Conservation (phyloP, 108 stramenopile species). For the Cyclostephanos tholiformis region DNA sequence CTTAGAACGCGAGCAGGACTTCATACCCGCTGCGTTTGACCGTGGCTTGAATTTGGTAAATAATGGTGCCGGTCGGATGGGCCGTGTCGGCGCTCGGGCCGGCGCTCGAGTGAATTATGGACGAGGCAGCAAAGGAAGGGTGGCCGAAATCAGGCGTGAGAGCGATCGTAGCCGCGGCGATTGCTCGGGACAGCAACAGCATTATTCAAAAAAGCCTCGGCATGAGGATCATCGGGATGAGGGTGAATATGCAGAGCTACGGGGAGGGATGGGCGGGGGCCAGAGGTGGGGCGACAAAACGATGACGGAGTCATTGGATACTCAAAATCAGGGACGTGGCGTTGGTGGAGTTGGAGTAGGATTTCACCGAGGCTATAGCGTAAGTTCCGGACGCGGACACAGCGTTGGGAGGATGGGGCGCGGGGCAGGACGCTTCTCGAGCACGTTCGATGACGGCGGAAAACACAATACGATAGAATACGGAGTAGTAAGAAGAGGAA, state of each 20-base stretch:
- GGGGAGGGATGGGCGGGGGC: constrained; percentile 6
- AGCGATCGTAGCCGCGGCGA: background rate
- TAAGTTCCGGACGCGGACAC: constrained; percentile 26
- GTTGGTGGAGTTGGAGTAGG: constrained; percentile 10
- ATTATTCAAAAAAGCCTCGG: constrained; percentile 18
- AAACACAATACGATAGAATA: constrained; percentile 12
- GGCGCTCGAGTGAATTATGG: constrained; percentile 1
- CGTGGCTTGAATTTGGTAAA: constrained; percentile 11
- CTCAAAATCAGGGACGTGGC: constrained; percentile 15
- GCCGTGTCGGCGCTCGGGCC: background rate
- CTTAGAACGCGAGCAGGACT: constrained; percentile 11
- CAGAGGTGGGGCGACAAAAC: background rate
- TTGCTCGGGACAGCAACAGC: background rate
- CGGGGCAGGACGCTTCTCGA: background rate
- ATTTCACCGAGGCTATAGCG: constrained; percentile 25
- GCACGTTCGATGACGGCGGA: background rate
- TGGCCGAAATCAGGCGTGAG: background rate
- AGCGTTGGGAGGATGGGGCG: constrained; percentile 28
- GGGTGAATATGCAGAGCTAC: too few species aligned
- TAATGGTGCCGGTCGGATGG: constrained; percentile 1
- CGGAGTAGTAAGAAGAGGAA: constrained; percentile 16
- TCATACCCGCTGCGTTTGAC: constrained; percentile 14
- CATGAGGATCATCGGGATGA: constrained; percentile 5
- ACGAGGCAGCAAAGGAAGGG: constrained; percentile 30
- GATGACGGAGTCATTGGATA: background rate